phyloP scores from a whole-genome alignment of 2,329 filamentous ascomycete species.

The Teratosphaeria destructans region DNA sequence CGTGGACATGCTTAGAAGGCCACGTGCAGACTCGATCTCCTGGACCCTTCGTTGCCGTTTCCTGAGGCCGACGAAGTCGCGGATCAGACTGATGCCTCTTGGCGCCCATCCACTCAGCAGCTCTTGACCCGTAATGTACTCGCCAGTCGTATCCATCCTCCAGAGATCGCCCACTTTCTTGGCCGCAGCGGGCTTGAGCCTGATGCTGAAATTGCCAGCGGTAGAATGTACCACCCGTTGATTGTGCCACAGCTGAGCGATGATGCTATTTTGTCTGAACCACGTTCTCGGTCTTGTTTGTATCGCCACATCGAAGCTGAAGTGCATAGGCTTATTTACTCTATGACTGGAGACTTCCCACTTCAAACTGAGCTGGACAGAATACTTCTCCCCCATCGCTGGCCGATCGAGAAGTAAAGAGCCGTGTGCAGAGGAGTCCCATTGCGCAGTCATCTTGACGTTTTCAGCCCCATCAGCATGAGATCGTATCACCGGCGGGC shows the following conservation, averaged over 20 bases:
- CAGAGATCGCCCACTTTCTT: conserved; percentile 89
- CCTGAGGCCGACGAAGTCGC: conserved; percentile 68
- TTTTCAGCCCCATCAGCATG: conserved; percentile 86
- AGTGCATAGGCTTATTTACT: conserved; percentile 76
- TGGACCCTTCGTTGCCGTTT: conserved; percentile 64
- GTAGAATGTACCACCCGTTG: conserved; percentile 79
- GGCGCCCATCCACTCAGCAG: conserved; percentile 75
- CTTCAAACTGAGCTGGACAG: conserved; percentile 73
- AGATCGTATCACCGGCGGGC: conserved; percentile 67
- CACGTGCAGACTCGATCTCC: conserved; percentile 69
- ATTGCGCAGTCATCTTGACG: conserved; percentile 80
- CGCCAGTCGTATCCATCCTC: conserved; percentile 89
- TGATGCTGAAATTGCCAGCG: conserved; percentile 75
- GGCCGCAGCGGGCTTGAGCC: conserved; percentile 76
- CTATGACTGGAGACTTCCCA: conserved; percentile 82
- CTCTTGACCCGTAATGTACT: conserved; percentile 95
- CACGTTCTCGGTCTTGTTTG: conserved; percentile 79
- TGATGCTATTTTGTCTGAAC: conserved; percentile 75
- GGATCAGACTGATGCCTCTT: conserved; percentile 79
- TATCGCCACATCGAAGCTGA: conserved; percentile 67
- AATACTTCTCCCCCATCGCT: conserved; percentile 75
- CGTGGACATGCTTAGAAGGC: conserved; percentile 38
- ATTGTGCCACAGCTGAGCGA: conserved; percentile 76
- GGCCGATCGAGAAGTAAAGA: conserved; percentile 89
- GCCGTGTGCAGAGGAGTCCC: conserved; percentile 89